Evolutionary conservation across 495 filamentous ascomycete genomes (phyloP), one percentile per base, ranked within the genome.

Genomic region (Tricharina praecox): DNA sequence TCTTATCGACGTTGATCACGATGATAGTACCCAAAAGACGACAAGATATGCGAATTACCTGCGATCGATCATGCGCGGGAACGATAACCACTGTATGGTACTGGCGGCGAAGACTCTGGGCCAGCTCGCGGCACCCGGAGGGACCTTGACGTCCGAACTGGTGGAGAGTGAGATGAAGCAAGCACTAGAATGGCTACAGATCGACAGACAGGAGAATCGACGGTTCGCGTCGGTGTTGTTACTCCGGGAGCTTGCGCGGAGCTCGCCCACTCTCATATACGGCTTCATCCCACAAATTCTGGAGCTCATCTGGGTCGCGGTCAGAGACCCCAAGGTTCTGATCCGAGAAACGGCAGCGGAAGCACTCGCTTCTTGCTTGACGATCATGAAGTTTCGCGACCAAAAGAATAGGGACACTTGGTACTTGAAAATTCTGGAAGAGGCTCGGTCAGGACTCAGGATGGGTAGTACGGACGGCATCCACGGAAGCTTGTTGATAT

Each of bases 121-220:
- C 25, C 80, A 80, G 54, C 72, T 99, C 39, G 92, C 88, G 50
- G 77, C 78, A 51, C 92, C 90, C 2, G 92, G 90, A 36, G 90
- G 90, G 36, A 86, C 90, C 30, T 70, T 99, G 44, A 93, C 92
- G 30, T 90, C 90, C 1, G 92, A 96, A 65, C 68, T 99, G 34
- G 92, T 99, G 33, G 90, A 99, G 54, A 83, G 85, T 49, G 92
- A 99, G 61, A 84, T 96, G 34, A 86, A 93, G 59, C 82, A 83
- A 7, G 87, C 90, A 0, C 66, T 96, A 33, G 90, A 99, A 66
- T 94, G 83, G 82, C 70, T 99, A 39, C 88, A 95, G 56, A 81
- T 82, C n/a, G 92, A 95, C 52, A 74, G 88, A 21, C 78, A 90
- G 55, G 90, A 99, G 66, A 84, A 83, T 52, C 70, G 90, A 52